Percentiles rank a stretch among this genome's conserved stretches.
Evolutionary conservation across 2,329 filamentous ascomycete species (phyloP).

Genomic region (Pseudocercospora fuligena): DNA sequence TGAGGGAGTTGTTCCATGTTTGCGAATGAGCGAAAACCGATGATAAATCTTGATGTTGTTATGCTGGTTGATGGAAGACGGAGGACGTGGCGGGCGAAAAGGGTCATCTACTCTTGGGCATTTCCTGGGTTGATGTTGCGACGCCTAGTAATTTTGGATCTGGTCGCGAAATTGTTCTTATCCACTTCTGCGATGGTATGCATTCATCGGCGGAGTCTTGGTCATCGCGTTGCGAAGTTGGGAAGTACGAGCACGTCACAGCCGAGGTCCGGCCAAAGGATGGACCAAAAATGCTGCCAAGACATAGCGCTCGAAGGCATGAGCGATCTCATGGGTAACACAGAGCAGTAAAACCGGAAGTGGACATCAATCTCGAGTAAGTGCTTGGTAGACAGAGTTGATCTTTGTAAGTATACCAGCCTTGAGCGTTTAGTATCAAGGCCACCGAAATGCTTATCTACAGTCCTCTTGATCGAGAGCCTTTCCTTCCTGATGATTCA

Average conservation of each 20-base stretch:
- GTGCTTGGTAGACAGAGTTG: background rate
- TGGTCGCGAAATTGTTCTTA: background rate
- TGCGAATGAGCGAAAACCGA: background rate
- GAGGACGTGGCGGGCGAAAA: background rate
- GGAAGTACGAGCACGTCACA: background rate
- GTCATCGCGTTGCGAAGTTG: slow-evolving; percentile 1
- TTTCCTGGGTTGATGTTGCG: background rate
- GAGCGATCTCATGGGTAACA: background rate
- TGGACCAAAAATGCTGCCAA: background rate
- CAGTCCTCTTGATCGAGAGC: background rate
- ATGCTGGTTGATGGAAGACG: background rate
- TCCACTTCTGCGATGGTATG: background rate
- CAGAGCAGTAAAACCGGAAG: background rate
- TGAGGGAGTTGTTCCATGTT: slow-evolving; percentile 53
- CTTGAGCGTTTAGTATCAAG: background rate
- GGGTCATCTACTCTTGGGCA: background rate
- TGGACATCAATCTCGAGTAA: background rate
- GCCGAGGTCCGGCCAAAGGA: background rate
- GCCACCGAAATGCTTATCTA: slow-evolving; percentile 1
- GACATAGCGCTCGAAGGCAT: background rate
- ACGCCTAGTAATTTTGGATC: background rate
- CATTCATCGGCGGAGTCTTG: background rate
- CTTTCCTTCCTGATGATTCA: background rate
- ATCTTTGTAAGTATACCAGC: background rate
- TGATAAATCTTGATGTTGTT: background rate